These are phyloP conservation scores for Theobroma cacao DNA, from an alignment of 345 rosid species.

Conservation along the genomic window DNA sequence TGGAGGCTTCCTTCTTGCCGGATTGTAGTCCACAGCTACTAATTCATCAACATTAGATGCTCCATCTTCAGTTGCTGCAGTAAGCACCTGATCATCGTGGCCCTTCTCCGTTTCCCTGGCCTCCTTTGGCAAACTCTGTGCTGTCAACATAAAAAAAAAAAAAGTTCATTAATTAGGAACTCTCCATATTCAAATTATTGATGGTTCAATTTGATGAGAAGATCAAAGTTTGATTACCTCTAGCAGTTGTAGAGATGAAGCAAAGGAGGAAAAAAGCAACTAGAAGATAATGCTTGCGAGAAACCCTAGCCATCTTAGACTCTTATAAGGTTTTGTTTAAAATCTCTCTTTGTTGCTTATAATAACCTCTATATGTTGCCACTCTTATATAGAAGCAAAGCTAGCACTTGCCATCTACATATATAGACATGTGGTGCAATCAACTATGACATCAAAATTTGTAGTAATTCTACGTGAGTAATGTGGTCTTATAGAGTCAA, in stretches of 20 bases:
- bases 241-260: slow-evolving; percentile 7
- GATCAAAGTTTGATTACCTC: not conserved
- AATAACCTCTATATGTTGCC: not conserved
- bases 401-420: not conserved
- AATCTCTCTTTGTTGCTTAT: not conserved
- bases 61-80: slow-evolving; percentile 13
- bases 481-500: slow-evolving; percentile 28
- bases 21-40: slow-evolving; percentile 48
- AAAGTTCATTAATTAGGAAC: not conserved
- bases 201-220: not conserved
- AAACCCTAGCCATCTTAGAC: slow-evolving; percentile 8
- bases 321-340: not conserved
- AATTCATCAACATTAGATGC: slow-evolving; percentile 27
- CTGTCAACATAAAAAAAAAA: not conserved
- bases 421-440: slow-evolving; percentile 20
- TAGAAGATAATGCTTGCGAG: slow-evolving; percentile 11
- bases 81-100: not conserved
- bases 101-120: not conserved
- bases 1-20: slow-evolving; percentile 58
- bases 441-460: slow-evolving; percentile 29
- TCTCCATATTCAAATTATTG: not conserved
- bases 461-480: slow-evolving; percentile 35
- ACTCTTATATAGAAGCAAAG: slow-evolving; percentile 29
- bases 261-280: slow-evolving; percentile 11
- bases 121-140: not conserved